Percentiles rank a stretch among this genome's conserved stretches.
phyloP scores from a whole-genome alignment of 1,284 basidiomycete species.

The Trametes sp. region DNA sequence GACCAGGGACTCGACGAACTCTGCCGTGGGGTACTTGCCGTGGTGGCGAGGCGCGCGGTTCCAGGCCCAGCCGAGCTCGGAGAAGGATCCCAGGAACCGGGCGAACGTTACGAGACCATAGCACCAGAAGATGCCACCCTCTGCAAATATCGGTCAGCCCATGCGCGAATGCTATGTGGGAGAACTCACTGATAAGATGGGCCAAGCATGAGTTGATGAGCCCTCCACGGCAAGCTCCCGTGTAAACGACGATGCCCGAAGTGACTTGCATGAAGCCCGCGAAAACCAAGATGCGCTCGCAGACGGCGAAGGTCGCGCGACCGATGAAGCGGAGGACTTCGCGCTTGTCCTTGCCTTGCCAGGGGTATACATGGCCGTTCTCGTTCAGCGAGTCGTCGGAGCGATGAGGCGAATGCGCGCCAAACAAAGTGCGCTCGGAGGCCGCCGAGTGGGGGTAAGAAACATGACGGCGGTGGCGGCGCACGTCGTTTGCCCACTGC shows the following conservation, averaged over 20 bases:
- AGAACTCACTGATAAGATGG: constrained; percentile 86
- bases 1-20: constrained; percentile 87
- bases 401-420: constrained; percentile 52
- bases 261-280: constrained; percentile 72
- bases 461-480: constrained; percentile 41
- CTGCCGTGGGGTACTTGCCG: constrained; percentile 66
- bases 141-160: constrained; percentile 45
- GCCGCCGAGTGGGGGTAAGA: constrained; percentile 48
- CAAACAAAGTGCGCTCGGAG: constrained; percentile 65
- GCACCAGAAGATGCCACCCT: constrained; percentile 90
- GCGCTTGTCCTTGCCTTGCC: constrained; percentile 29
- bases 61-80: constrained; percentile 96
- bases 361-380: constrained; percentile 23
- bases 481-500: constrained; percentile 48
- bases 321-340: constrained; percentile 51
- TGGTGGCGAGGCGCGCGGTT: constrained; percentile 67
- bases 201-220: constrained; percentile 88
- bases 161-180: neutral
- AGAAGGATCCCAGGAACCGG: constrained; percentile 91
- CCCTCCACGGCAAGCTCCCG: constrained; percentile 80
- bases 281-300: constrained; percentile 72
- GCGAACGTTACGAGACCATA: constrained; percentile 92
- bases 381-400: constrained; percentile 77
- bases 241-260: constrained; percentile 80
- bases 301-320: constrained; percentile 53